These are phyloP conservation scores for Picea abies DNA, from an alignment of 83 land plant species.

Conservation along the genomic window DNA sequence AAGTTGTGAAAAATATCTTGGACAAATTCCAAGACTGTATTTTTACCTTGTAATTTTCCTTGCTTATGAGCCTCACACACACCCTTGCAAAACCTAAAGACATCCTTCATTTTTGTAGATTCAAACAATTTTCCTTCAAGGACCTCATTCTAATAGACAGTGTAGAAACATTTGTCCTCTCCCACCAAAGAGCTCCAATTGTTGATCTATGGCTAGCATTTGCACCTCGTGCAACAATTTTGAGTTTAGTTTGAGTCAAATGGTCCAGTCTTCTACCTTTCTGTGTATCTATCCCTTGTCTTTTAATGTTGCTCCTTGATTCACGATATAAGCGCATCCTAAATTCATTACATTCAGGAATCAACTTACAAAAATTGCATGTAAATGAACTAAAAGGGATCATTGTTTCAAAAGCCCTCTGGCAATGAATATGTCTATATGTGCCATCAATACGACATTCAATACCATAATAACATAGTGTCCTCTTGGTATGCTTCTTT, in stretches of 20 bases:
- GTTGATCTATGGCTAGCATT: neutral
- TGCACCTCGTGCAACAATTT: neutral
- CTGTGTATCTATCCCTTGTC: neutral
- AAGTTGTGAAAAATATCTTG: neutral
- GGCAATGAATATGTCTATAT: neutral
- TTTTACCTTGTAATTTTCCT: neutral
- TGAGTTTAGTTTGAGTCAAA: neutral
- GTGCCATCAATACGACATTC: neutral
- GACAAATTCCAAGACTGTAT: neutral
- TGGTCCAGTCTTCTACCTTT: neutral
- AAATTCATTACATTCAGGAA: neutral
- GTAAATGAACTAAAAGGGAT: neutral
- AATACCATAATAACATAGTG: neutral
- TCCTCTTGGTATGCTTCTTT: neutral
- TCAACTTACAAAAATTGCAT: neutral
- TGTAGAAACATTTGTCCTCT: neutral
- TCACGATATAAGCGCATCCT: neutral
- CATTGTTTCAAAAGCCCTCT: neutral
- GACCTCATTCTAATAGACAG: neutral
- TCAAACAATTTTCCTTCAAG: neutral
- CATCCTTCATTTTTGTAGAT: neutral
- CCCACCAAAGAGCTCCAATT: neutral
- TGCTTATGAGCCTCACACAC: no score
- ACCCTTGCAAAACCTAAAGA: neutral
- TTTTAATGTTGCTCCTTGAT: neutral